Conservation (phyloP, 1,139 yeast species). For the Blastobotrys persicus region DNA sequence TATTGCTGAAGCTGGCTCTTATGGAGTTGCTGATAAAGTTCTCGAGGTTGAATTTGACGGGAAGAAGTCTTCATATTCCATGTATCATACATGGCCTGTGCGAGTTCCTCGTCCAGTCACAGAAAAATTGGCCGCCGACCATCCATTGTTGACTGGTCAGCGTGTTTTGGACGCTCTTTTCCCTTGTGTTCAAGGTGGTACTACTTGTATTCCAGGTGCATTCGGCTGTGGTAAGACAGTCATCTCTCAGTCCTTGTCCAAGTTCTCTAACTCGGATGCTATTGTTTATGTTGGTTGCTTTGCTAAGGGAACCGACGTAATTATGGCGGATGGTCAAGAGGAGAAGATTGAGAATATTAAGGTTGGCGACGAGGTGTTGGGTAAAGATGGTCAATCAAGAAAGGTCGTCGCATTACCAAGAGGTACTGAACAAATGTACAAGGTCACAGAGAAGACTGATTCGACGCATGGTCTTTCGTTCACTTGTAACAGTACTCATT, state of each 20-base stretch:
- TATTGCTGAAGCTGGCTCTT: slow-evolving; percentile 86
- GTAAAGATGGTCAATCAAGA: slow-evolving; percentile 2
- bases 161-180: slow-evolving; percentile 96
- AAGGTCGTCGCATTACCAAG: slow-evolving; percentile 1
- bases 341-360: slow-evolving; percentile 1
- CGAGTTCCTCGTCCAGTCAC: slow-evolving; percentile 99
- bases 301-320: background rate
- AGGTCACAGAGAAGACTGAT: background rate
- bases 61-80: slow-evolving; percentile 70
- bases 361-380: background rate
- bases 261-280: slow-evolving; percentile 70
- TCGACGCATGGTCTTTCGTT: too few relatives aligned
- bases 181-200: slow-evolving; percentile 99
- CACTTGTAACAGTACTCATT: slow-evolving; percentile 4
- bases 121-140: slow-evolving; percentile 85
- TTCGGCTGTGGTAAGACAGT: slow-evolving; percentile 99
- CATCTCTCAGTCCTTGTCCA: slow-evolving; percentile 94
- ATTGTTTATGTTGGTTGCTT: slow-evolving; percentile 16
- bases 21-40: slow-evolving; percentile 82
- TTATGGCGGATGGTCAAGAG: background rate
- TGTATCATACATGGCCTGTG: slow-evolving; percentile 99
- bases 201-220: slow-evolving; percentile 99
- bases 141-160: slow-evolving; percentile 96
- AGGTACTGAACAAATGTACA: slow-evolving; percentile 2
- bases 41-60: slow-evolving; percentile 96